A percentile compares a stretch with the other conserved stretches of the same genome.
Conservation (phyloP, 306 rosid genomes). For the Vigna unguiculata region DNA sequence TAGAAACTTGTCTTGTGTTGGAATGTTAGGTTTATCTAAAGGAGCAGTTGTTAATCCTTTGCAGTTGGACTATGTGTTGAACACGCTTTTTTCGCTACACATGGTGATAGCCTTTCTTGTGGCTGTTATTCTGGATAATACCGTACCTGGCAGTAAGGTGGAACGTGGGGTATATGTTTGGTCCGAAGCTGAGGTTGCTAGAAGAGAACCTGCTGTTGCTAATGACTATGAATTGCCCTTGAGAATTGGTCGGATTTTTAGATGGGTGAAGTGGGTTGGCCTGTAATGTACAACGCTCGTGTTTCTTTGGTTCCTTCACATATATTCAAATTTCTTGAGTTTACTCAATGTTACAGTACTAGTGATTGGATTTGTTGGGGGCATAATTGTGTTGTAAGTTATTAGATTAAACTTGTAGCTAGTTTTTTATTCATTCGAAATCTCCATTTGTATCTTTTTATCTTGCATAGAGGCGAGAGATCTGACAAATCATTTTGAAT, state of each 20-base stretch:
- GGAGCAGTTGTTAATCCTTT: conserved; percentile 25
- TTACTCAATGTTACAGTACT: conserved; percentile 47
- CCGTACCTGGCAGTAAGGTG: conserved; percentile 93
- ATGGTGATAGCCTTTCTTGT: conserved; percentile 93
- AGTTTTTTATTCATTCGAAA: conserved; percentile 62
- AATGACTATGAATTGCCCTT: conserved; percentile 88
- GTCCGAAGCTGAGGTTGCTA: conserved; percentile 83
- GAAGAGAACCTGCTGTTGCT: conserved; percentile 81
- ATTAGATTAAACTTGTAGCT: conserved; percentile 61
- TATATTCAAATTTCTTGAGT: no score
- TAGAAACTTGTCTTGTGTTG: neutral
- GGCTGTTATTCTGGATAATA: conserved; percentile 88
- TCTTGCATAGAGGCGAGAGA: conserved; percentile 46
- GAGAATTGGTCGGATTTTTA: conserved; percentile 81
- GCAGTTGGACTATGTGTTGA: conserved; percentile 87
- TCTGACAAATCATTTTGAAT: conserved; percentile 43
- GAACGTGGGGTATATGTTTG: conserved; percentile 98
- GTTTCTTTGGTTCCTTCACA: no score
- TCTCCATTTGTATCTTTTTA: conserved; percentile 39
- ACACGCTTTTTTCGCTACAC: conserved; percentile 84
- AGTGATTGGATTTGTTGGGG: conserved; percentile 57
- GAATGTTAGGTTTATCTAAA: conserved; percentile 28
- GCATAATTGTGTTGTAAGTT: conserved; percentile 58
- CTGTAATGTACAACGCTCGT: conserved; percentile 41
- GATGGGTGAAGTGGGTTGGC: conserved; percentile 99